These are phyloP conservation scores for Pilaira anomala DNA, from an alignment of 192 early-diverging fungal genomes.

Conservation along the genomic window DNA sequence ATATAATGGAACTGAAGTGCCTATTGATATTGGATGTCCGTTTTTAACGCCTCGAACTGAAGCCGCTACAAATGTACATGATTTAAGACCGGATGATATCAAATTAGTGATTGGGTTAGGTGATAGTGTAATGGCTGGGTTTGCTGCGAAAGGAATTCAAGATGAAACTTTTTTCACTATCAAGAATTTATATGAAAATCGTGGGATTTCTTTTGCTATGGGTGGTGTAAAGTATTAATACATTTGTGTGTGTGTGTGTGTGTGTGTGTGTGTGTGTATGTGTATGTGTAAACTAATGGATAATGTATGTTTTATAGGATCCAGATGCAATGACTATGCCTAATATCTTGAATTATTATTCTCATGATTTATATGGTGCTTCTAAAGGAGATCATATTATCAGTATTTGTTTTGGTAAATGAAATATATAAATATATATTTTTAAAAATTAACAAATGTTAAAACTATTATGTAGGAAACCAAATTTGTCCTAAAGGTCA, in stretches of 20 bases:
- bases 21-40: slow-evolving; percentile 37
- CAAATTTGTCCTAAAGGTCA: slow-evolving; percentile 30
- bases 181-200: slow-evolving; percentile 26
- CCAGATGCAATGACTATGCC: slow-evolving; percentile 37
- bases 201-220: slow-evolving; percentile 54
- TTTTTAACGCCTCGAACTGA: slow-evolving; percentile 32
- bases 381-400: slow-evolving; percentile 46
- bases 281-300: not conserved
- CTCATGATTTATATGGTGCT: slow-evolving; percentile 39
- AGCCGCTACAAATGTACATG: slow-evolving; percentile 34
- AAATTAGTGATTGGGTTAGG: slow-evolving; percentile 50
- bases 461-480: slow-evolving; percentile 1
- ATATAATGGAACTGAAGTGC: not conserved
- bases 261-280: not conserved
- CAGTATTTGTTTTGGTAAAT: slow-evolving; percentile 49
- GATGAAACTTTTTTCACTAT: slow-evolving; percentile 13
- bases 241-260: not conserved
- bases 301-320: slow-evolving; percentile 33
- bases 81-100: slow-evolving; percentile 57
- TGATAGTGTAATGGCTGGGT: slow-evolving; percentile 58
- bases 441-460: not conserved
- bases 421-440: not conserved
- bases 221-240: slow-evolving; percentile 40
- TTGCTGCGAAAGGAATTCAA: slow-evolving; percentile 43
- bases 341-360: slow-evolving; percentile 46